These are phyloP conservation scores for Lepidium aucheri DNA, from an alignment of 345 rosid genomes.

Conservation along the genomic window DNA sequence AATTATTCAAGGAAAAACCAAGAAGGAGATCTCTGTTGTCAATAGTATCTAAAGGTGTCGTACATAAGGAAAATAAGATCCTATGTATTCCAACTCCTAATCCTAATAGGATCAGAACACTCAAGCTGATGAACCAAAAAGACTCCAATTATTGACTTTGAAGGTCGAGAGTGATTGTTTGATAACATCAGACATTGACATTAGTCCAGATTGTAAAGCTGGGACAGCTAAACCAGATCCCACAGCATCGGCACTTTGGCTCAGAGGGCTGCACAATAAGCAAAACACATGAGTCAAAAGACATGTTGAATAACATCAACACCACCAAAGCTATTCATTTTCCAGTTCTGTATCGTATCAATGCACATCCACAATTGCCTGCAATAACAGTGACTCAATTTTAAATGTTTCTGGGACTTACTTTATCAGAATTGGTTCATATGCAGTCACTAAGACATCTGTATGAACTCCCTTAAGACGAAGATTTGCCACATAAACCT, in stretches of 20 bases:
- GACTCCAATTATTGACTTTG: constrained; percentile 69
- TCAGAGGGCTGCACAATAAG: constrained; percentile 48
- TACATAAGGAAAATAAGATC: no score
- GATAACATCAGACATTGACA: constrained; percentile 59
- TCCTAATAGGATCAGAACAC: background rate
- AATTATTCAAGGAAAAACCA: no score
- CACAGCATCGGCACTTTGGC: constrained; percentile 59
- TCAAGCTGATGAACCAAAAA: constrained; percentile 40
- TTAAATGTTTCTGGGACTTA: no score
- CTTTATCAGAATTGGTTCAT: no score
- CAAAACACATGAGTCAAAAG: background rate
- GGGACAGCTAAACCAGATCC: constrained; percentile 65
- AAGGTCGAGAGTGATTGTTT: constrained; percentile 58
- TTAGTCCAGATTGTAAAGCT: constrained; percentile 48
- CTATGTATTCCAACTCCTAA: background rate
- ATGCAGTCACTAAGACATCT: no score
- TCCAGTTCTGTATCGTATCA: no score
- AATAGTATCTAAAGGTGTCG: no score
- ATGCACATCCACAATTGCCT: no score
- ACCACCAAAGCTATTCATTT: background rate
- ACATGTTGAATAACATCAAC: background rate
- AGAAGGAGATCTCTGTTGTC: no score
- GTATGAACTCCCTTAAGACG: no score
- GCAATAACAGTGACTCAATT: no score
- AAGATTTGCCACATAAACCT: no score